Evolutionary conservation across 2,329 filamentous ascomycete genomes (phyloP).

Genomic region (Drechslerella coelobrocha): DNA sequence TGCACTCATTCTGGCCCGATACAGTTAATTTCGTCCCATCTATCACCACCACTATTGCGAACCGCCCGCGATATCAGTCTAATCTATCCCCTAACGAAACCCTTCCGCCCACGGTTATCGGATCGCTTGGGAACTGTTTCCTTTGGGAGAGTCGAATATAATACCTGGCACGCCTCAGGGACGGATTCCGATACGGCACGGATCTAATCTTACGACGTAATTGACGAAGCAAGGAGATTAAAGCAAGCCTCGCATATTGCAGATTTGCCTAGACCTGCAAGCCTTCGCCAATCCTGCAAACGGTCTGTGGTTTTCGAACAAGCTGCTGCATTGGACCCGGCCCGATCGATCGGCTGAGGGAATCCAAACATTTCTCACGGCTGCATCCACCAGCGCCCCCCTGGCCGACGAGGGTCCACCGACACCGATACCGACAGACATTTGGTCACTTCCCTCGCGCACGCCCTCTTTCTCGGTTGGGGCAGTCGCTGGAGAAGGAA

Average conservation of each 20-base stretch:
- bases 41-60: neutral
- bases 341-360: too few species aligned
- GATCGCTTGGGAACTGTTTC: constrained; percentile 13
- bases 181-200: constrained; percentile 30
- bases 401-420: too few species aligned
- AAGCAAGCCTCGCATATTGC: neutral
- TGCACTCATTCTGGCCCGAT: constrained; percentile 6
- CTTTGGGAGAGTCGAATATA: too few species aligned
- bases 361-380: too few species aligned
- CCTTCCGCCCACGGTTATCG: constrained; percentile 29
- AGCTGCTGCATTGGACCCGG: too few species aligned
- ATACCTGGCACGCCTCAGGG: constrained; percentile 22
- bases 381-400: too few species aligned
- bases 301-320: too few species aligned
- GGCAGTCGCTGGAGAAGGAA: too few species aligned
- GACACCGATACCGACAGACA: too few species aligned
- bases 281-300: neutral
- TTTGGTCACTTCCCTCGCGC: too few species aligned
- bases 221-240: constrained; percentile 7
- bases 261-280: neutral
- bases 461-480: too few species aligned
- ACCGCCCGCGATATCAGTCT: neutral
- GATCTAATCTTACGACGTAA: constrained; percentile 34
- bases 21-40: constrained; percentile 41
- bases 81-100: constrained; percentile 13